These are phyloP conservation scores for Zizania latifolia DNA, from an alignment of 176 grass and related monocot genomes.

Conservation along the genomic window DNA sequence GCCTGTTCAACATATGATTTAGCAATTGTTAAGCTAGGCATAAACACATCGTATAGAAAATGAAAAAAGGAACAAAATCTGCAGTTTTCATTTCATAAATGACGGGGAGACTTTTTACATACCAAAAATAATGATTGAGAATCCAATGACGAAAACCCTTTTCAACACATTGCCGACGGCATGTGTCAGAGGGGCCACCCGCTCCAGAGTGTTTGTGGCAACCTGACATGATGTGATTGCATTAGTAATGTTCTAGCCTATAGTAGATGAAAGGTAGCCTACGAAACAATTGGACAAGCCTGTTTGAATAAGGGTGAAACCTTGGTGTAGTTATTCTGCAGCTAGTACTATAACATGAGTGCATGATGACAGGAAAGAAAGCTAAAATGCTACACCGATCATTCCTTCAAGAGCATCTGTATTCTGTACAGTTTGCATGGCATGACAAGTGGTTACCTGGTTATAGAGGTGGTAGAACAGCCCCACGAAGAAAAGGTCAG, in stretches of 20 bases:
- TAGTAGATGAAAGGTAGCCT: neutral
- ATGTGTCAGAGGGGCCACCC: constrained; percentile 93
- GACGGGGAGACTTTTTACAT: neutral
- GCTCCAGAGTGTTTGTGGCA: constrained; percentile 94
- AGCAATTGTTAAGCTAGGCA: constrained; percentile 4
- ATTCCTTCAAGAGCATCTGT: neutral
- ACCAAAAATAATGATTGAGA: constrained; percentile 87
- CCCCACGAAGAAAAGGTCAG: constrained; percentile 88
- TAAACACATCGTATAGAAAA: neutral
- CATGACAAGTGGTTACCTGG: constrained; percentile 55
- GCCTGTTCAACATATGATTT: constrained; percentile 52
- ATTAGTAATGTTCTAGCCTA: constrained; percentile 16
- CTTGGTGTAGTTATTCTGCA: neutral
- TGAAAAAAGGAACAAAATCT: constrained; percentile 14
- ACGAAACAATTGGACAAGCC: neutral
- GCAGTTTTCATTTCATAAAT: constrained; percentile 15
- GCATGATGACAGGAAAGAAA: neutral
- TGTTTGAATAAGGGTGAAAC: constrained; percentile 3
- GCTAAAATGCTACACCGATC: neutral
- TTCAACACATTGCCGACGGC: constrained; percentile 99
- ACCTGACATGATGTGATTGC: constrained; percentile 45
- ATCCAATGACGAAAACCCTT: constrained; percentile 98
- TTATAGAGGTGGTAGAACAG: constrained; percentile 99
- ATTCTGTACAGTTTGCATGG: neutral
- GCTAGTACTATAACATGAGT: neutral